Conservation (phyloP, 2,329 filamentous ascomycete genomes). For the Rhynchosporium secalis region DNA sequence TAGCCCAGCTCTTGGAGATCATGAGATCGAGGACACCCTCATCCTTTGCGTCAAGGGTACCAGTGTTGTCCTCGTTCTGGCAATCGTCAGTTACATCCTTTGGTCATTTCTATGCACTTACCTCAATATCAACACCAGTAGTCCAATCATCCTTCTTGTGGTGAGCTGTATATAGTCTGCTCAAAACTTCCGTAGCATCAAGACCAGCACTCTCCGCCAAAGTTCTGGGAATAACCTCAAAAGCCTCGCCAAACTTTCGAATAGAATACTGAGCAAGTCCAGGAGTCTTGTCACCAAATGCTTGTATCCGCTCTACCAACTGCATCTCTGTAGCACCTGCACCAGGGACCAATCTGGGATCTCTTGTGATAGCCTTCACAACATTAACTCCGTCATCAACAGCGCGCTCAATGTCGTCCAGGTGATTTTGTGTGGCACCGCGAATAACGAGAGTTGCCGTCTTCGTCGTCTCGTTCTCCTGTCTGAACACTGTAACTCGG, state of each 20-base stretch:
- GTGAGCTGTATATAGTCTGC: slow-evolving; percentile 89
- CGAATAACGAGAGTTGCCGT: slow-evolving; percentile 93
- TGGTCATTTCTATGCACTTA: slow-evolving; percentile 40
- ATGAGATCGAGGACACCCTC: slow-evolving; percentile 91
- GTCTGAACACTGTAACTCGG: slow-evolving; percentile 95
- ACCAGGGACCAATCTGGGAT: slow-evolving; percentile 86
- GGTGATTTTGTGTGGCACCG: slow-evolving; percentile 95
- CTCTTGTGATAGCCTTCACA: slow-evolving; percentile 95
- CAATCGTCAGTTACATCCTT: slow-evolving; percentile 20
- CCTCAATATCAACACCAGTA: slow-evolving; percentile 91
- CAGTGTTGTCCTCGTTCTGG: slow-evolving; percentile 73
- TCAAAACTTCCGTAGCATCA: slow-evolving; percentile 95
- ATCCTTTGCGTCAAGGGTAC: slow-evolving; percentile 81
- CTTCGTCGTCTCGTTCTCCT: slow-evolving; percentile 88
- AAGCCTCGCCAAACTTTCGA: slow-evolving; percentile 95
- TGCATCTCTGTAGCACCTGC: slow-evolving; percentile 94
- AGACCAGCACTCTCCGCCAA: slow-evolving; percentile 93
- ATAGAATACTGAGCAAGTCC: slow-evolving; percentile 95
- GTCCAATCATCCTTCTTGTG: slow-evolving; percentile 85
- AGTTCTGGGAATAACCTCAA: slow-evolving; percentile 93
- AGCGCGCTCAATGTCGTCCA: slow-evolving; percentile 94
- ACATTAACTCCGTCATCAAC: slow-evolving; percentile 98
- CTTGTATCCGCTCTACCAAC: slow-evolving; percentile 87
- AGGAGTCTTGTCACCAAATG: slow-evolving; percentile 87
- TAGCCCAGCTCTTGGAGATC: slow-evolving; percentile 92